Conservation (phyloP, 1,139 yeast species). For the Yamadazyma songkhlaensis region DNA sequence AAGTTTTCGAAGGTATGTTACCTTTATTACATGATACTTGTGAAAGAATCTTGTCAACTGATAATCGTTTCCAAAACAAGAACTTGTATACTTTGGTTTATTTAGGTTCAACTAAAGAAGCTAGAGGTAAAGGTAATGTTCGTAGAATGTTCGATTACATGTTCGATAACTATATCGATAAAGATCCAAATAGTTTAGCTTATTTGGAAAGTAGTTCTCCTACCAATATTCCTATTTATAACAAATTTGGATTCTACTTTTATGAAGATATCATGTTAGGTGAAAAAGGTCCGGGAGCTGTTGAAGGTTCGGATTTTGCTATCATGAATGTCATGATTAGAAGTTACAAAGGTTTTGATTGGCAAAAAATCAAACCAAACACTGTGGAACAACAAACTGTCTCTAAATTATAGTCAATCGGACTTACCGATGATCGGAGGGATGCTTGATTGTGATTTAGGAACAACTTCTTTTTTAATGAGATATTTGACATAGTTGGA, state of each 20-base stretch:
- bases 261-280: constrained; percentile 53
- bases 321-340: constrained; percentile 60
- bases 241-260: constrained; percentile 52
- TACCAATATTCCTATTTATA: constrained; percentile 55
- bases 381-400: constrained; percentile 3
- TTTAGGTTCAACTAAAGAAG: constrained; percentile 54
- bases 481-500: not conserved
- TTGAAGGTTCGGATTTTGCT: constrained; percentile 48
- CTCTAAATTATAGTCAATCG: constrained; percentile 14
- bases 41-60: constrained; percentile 32
- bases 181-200: constrained; percentile 35
- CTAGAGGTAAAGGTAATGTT: constrained; percentile 69
- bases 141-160: constrained; percentile 55
- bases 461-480: not conserved
- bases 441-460: constrained; percentile 3
- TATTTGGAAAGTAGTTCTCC: constrained; percentile 61
- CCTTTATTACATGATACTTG: constrained; percentile 54
- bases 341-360: constrained; percentile 41
- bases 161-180: constrained; percentile 51
- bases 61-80: constrained; percentile 35
- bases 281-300: constrained; percentile 26
- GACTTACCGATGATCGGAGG: constrained; percentile 3
- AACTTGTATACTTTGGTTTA: constrained; percentile 58
- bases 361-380: constrained; percentile 20
- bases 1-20: constrained; percentile 56